These are phyloP conservation scores for Bothriochloa decipiens DNA, from an alignment of 176 grass and related monocot species.

Conservation along the genomic window DNA sequence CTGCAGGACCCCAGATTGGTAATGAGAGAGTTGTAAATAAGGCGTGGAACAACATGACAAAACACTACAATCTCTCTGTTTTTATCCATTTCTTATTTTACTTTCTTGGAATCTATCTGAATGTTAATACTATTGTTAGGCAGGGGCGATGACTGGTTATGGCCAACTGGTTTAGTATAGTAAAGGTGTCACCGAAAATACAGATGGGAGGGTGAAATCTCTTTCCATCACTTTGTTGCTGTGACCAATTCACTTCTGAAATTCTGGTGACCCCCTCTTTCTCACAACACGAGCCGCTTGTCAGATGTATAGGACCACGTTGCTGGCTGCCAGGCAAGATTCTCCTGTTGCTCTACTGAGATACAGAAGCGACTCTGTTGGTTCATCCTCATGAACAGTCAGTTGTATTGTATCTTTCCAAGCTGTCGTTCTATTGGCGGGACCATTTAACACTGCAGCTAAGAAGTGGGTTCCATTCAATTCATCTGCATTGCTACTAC, in stretches of 20 bases:
- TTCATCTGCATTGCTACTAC: constrained; percentile 15
- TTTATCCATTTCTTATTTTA: constrained; percentile 20
- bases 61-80: not conserved
- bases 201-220: not conserved
- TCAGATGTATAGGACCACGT: constrained; percentile 49
- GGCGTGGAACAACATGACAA: not conserved
- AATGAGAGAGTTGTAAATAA: not conserved
- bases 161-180: not conserved
- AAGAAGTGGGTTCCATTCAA: not conserved
- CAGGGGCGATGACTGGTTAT: not conserved
- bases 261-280: constrained; percentile 24
- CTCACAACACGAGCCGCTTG: constrained; percentile 32
- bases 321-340: constrained; percentile 43
- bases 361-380: constrained; percentile 42
- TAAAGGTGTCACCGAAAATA: constrained; percentile 18
- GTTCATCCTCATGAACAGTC: constrained; percentile 46
- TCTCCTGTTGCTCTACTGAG: constrained; percentile 56
- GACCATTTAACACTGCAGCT: not conserved
- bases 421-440: constrained; percentile 45
- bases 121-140: not conserved
- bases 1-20: constrained; percentile 10
- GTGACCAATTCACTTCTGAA: constrained; percentile 25
- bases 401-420: constrained; percentile 32
- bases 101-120: not conserved
- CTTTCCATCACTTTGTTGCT: constrained; percentile 6